Conservation (phyloP, 176 grass and related monocot species). For the Avena insularis region DNA sequence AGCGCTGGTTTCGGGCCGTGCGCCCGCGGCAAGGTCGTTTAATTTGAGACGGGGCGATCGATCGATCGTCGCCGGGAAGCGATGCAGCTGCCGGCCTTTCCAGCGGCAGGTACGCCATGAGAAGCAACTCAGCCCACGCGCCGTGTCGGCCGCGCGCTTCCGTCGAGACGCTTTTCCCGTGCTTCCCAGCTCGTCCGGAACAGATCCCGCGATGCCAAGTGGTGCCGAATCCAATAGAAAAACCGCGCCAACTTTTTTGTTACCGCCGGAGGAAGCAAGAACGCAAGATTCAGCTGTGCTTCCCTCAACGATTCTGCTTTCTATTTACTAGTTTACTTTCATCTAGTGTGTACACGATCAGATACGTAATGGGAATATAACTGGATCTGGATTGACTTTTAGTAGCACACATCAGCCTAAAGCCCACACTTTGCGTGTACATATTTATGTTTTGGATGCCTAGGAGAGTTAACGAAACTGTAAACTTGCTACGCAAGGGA, state of each 20-base stretch:
- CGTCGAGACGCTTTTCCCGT: slow-evolving; percentile 37
- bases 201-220: slow-evolving; percentile 49
- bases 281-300: slow-evolving; percentile 1
- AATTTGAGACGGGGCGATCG: not conserved
- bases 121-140: slow-evolving; percentile 49
- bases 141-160: slow-evolving; percentile 43
- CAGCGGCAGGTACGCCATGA: slow-evolving; percentile 33
- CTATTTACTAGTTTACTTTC: no score
- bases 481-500: no score
- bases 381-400: no score
- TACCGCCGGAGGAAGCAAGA: slow-evolving; percentile 54
- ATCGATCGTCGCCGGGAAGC: slow-evolving; percentile 38
- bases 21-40: slow-evolving; percentile 4
- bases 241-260: slow-evolving; percentile 30
- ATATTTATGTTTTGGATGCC: no score
- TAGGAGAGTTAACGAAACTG: no score
- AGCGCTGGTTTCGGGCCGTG: not conserved
- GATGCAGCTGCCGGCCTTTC: slow-evolving; percentile 51
- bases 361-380: no score
- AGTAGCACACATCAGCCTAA: no score
- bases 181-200: not conserved
- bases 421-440: no score
- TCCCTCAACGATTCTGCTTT: not conserved
- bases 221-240: slow-evolving; percentile 47
- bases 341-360: no score